Evolutionary conservation across 495 filamentous ascomycete species (phyloP), one percentile per base, ranked within the genome.

Genomic region (Usnea hakonensis): DNA sequence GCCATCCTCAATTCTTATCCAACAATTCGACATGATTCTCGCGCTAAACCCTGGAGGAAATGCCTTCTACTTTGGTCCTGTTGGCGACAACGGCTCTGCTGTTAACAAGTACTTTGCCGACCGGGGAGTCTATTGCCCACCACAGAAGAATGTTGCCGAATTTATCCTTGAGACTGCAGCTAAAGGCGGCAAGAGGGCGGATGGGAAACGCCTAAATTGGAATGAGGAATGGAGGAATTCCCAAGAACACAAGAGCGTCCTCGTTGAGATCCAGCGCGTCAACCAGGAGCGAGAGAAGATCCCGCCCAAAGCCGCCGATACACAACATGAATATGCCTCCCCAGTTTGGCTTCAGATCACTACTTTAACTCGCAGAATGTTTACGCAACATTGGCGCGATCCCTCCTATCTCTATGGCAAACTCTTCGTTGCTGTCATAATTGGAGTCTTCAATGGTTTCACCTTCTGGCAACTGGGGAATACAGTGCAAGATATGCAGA

Each of bases 111-210:
- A 89, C 72, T 90, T 90, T 63, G 82, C 76, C 10, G 75, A 83
- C 30, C 78, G 81, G 57, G 87, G 85, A 36, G 79, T 82, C 37
- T 69, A 79, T 19, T 87, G 84, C 65, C 81, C 82, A 5, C 80
- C 82, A 0, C 72, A 76, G 8, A 86, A 87, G 75, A 95, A 95
- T 70, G 80, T 90, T 16, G 91, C 91, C 33, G 91, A 95, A 70
- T 92, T 91, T 72, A 88, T 96, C 40, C 79, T 96, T 4, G 89
- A 95, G 66, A 88, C 86, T 0, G 88, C 89, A 35, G 85, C 87
- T 9, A 89, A 88, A 66, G 72, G 78, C 8, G 75, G 74, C 36
- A 74, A 77, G 63, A 68, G 77, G 32, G 65, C 74, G 52, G 75
- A 84, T 62, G 80, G 83, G 52, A 80, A 78, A 64, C 65, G 72